Conservation (phyloP, 805 yeast species). For the Cyberlindnera galapagoensis region DNA sequence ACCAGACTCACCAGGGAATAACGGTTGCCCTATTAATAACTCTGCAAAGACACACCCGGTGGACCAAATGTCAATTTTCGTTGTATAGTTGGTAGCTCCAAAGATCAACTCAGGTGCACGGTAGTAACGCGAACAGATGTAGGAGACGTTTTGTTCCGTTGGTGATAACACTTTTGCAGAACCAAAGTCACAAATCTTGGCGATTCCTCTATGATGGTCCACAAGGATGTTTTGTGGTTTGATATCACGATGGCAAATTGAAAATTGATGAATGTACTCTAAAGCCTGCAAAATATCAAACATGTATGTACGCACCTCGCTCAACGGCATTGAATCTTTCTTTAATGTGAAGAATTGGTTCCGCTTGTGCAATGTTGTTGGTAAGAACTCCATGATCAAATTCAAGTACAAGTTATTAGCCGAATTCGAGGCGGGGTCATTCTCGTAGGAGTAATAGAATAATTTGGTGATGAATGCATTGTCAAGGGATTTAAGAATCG, state of each 20-base stretch:
- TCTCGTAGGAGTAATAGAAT: constrained; percentile 82
- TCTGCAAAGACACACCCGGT: constrained; percentile 99
- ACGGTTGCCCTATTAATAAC: constrained; percentile 87
- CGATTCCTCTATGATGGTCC: constrained; percentile 76
- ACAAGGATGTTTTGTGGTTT: constrained; percentile 86
- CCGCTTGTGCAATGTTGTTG: constrained; percentile 93
- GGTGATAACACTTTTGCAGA: constrained; percentile 89
- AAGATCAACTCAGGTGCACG: constrained; percentile 97
- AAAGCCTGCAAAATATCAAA: constrained; percentile 70
- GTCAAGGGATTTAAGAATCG: constrained; percentile 84
- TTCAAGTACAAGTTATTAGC: constrained; percentile 72
- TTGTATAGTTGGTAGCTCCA: constrained; percentile 94
- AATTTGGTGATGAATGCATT: constrained; percentile 87
- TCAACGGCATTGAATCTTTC: constrained; percentile 74
- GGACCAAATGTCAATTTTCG: constrained; percentile 96
- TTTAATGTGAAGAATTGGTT: constrained; percentile 76
- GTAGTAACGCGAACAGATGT: constrained; percentile 93
- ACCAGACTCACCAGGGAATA: constrained; percentile 97
- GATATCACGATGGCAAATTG: constrained; percentile 86
- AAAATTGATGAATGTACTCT: constrained; percentile 72
- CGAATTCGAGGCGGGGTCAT: constrained; percentile 35
- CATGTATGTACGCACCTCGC: constrained; percentile 83
- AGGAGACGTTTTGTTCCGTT: constrained; percentile 89
- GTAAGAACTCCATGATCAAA: constrained; percentile 84
- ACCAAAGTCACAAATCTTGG: constrained; percentile 95